Evolutionary conservation across 306 rosid species (phyloP).

Genomic region (Fagus sylvatica): DNA sequence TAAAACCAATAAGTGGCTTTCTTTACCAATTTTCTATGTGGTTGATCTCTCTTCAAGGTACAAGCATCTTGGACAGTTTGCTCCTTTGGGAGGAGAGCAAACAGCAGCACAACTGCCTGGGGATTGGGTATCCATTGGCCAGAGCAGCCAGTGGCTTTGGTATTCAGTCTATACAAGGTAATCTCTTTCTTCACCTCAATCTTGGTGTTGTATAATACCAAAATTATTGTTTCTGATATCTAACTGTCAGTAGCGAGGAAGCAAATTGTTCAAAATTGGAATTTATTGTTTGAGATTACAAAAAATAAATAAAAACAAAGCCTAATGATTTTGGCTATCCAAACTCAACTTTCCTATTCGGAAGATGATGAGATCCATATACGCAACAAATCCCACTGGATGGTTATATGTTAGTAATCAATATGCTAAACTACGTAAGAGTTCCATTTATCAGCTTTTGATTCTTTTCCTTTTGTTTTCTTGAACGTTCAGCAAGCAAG

Average conservation of each 20-base stretch:
- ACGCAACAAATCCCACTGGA: not conserved
- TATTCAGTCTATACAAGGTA: conserved; percentile 97
- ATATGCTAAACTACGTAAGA: not conserved
- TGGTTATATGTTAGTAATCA: not conserved
- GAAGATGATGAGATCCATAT: not conserved
- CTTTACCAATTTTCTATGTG: conserved; percentile 19
- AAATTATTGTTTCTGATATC: not conserved
- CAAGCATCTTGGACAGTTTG: conserved; percentile 95
- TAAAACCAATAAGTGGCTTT: not conserved
- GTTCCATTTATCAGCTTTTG: not conserved
- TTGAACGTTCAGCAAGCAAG: conserved; percentile 78
- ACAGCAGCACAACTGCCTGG: conserved; percentile 99
- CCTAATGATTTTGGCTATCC: not conserved
- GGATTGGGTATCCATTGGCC: conserved; percentile 95
- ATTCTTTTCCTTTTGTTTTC: not conserved
- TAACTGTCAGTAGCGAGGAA: not conserved
- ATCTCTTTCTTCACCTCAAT: not conserved
- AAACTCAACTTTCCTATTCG: not conserved
- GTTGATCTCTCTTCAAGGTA: conserved; percentile 53
- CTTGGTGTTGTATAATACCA: not conserved
- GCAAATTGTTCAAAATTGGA: not conserved
- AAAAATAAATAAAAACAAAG: too few relatives aligned
- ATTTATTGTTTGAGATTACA: not conserved
- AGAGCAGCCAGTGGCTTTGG: conserved; percentile 97
- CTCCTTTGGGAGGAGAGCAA: conserved; percentile 98